phyloP scores from a whole-genome alignment of 495 filamentous ascomycete genomes.

The Clohesyomyces aquaticus region DNA sequence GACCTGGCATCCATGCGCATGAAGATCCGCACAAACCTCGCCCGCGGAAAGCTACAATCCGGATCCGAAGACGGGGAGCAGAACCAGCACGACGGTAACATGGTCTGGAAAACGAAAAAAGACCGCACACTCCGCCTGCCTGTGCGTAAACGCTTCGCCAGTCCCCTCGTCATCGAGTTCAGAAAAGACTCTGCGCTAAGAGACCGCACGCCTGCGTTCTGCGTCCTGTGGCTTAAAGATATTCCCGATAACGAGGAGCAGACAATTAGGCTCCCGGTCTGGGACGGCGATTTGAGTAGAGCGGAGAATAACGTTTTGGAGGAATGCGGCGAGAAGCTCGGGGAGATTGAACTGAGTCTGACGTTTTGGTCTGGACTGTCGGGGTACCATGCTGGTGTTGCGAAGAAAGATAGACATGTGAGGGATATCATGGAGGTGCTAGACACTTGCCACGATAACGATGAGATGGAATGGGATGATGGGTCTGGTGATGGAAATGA shows the following conservation, averaged over 20 bases:
- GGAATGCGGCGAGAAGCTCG: conserved; percentile 54
- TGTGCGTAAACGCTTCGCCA: conserved; percentile 64
- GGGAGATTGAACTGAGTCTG: conserved; percentile 58
- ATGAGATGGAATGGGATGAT: conserved; percentile 47
- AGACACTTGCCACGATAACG: conserved; percentile 62
- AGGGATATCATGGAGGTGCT: conserved; percentile 65
- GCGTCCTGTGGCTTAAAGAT: conserved; percentile 67
- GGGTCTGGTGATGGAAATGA: conserved; percentile 14
- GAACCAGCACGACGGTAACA: conserved; percentile 29
- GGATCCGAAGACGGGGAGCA: conserved; percentile 34
- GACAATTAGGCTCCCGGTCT: conserved; percentile 59
- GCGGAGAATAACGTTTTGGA: conserved; percentile 40
- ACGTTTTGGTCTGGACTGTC: conserved; percentile 63
- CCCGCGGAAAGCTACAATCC: conserved; percentile 58
- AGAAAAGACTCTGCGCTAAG: conserved; percentile 53
- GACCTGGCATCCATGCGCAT: conserved; percentile 54
- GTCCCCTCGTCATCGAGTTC: conserved; percentile 65
- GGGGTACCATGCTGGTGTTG: conserved; percentile 58
- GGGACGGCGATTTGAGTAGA: conserved; percentile 46
- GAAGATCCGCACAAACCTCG: conserved; percentile 60
- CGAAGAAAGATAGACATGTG: conserved; percentile 55
- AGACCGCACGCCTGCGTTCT: conserved; percentile 63
- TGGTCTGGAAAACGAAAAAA: conserved; percentile 49
- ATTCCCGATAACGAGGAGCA: conserved; percentile 66
- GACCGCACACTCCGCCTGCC: conserved; percentile 53